phyloP scores from a whole-genome alignment of 1,284 basidiomycete genomes.

The Cutaneotrichosporon dermatis region DNA sequence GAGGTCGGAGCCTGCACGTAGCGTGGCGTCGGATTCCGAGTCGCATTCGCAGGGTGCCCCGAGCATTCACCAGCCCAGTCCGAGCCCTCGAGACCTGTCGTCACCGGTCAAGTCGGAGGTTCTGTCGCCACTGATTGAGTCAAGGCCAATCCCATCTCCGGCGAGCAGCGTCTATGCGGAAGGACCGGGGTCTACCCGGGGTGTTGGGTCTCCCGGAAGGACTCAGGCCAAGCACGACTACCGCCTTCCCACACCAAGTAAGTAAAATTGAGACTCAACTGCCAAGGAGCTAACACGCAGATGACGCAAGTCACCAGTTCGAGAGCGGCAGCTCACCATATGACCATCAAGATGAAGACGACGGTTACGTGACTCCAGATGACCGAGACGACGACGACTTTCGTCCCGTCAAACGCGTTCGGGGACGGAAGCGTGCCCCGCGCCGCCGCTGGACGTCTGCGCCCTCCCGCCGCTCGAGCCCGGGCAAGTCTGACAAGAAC shows the following conservation, averaged over 20 bases:
- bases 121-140: not conserved
- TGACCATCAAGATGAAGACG: not conserved
- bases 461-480: too few species aligned
- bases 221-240: too few species aligned
- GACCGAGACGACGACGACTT: slow-evolving; percentile 40
- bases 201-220: too few species aligned
- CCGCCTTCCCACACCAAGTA: not conserved
- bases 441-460: not conserved
- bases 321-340: too few species aligned
- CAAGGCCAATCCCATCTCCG: not conserved
- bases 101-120: too few species aligned
- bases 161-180: not conserved
- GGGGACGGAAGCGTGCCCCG: not conserved
- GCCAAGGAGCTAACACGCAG: not conserved
- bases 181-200: too few species aligned
- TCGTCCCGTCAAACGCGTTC: slow-evolving; percentile 24
- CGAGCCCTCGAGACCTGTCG: too few species aligned
- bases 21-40: not conserved
- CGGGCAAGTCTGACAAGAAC: too few species aligned
- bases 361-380: not conserved
- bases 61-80: not conserved
- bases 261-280: not conserved
- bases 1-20: not conserved
- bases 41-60: not conserved
- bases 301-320: not conserved